Conservation (phyloP, 129 eudicot genomes). For the Erigeron canadensis region DNA sequence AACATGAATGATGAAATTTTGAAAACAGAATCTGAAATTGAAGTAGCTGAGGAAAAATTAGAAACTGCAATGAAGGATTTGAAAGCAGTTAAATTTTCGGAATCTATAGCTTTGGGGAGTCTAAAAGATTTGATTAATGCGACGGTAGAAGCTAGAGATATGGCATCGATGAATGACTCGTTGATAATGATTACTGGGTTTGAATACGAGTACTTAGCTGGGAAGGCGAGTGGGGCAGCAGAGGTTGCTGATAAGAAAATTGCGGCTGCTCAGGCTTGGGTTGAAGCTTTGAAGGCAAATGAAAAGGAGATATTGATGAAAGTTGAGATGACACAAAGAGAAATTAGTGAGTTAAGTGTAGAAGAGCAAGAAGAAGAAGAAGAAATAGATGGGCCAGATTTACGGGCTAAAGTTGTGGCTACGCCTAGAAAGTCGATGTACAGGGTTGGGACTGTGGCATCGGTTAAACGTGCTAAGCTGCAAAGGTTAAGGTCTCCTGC, state of each 20-base stretch:
- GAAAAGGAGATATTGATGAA: conserved; percentile 58
- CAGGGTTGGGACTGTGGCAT: conserved; percentile 33
- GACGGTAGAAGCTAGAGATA: conserved; percentile 48
- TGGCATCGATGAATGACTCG: conserved; percentile 38
- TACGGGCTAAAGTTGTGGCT: conserved; percentile 22
- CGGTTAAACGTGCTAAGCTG: conserved; percentile 37
- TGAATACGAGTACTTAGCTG: conserved; percentile 67
- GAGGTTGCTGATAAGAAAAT: conserved; percentile 77
- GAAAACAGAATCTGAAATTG: conserved; percentile 41
- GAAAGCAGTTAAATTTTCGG: conserved; percentile 51
- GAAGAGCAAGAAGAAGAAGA: conserved; percentile 30
- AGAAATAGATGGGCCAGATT: conserved; percentile 19
- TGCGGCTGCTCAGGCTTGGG: conserved; percentile 84
- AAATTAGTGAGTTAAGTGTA: conserved; percentile 31
- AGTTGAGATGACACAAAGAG: conserved; percentile 39
- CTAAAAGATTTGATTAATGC: conserved; percentile 40
- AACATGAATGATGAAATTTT: conserved; percentile 37
- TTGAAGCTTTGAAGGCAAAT: conserved; percentile 67
- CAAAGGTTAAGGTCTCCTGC: conserved; percentile 36
- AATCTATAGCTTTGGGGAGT: conserved; percentile 49
- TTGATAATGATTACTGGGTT: conserved; percentile 55
- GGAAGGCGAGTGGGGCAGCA: conserved; percentile 53
- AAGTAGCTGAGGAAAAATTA: conserved; percentile 48
- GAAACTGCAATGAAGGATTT: conserved; percentile 55
- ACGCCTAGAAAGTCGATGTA: conserved; percentile 33